These are phyloP conservation scores for Boletellus deceptivus DNA, from an alignment of 1,284 basidiomycete species.

Conservation along the genomic window DNA sequence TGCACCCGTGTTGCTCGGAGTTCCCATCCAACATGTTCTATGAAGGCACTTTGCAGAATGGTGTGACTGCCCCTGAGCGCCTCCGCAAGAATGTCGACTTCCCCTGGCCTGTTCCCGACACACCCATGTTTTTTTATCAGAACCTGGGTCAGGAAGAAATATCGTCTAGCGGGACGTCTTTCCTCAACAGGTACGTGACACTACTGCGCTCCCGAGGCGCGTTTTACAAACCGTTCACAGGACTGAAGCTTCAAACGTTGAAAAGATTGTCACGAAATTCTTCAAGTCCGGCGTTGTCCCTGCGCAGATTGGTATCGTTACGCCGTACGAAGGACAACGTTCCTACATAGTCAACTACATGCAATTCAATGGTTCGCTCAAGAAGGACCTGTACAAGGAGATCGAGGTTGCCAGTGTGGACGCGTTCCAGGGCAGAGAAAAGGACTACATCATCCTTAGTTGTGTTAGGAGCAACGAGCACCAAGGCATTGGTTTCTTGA, in stretches of 20 bases:
- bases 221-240: conserved; percentile 41
- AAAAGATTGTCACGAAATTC: conserved; percentile 99
- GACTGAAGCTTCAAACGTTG: conserved; percentile 98
- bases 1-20: conserved; percentile 99
- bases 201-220: conserved; percentile 1
- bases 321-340: conserved; percentile 98
- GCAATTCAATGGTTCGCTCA: conserved; percentile 97
- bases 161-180: conserved; percentile 96
- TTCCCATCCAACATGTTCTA: conserved; percentile 99
- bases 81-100: conserved; percentile 98
- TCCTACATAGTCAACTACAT: conserved; percentile 99
- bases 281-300: conserved; percentile 98
- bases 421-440: conserved; percentile 99
- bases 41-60: conserved; percentile 98
- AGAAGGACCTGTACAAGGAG: conserved; percentile 99
- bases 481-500: conserved; percentile 99
- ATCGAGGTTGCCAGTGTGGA: conserved; percentile 99
- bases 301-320: conserved; percentile 96
- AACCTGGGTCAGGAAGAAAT: conserved; percentile 99
- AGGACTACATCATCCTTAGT: conserved; percentile 98
- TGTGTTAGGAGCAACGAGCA: conserved; percentile 99
- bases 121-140: conserved; percentile 99
- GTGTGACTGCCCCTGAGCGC: conserved; percentile 97
- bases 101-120: conserved; percentile 97
- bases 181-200: conserved; percentile 77